Evolutionary conservation across 371 early-diverging fungal species (phyloP), one percentile per base, ranked within the genome.

Genomic region (Mortierella sp.): DNA sequence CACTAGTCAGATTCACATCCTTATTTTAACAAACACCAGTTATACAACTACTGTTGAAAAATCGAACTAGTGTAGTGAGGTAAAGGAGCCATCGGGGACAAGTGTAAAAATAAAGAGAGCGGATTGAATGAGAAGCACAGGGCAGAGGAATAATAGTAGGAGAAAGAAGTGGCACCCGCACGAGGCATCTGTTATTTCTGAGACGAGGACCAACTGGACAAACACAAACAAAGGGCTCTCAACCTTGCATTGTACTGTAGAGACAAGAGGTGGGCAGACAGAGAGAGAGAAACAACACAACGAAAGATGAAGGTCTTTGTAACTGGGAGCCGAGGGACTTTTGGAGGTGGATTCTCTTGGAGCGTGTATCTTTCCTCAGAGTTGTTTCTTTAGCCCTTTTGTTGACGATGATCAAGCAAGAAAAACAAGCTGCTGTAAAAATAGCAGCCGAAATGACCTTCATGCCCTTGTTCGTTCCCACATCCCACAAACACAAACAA

Each of bases 251-350:
- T 31, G 60, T n/a, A n/a, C n/a, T n/a, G n/a, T 28, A 58, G 60
- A 60, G 28, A 58, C 48, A 48, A 14, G 42, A 38, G 42, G 21
- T 13, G 14, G 50, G 14, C 50, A 60, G 14, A 60, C 13, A 28
- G 26, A 10, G 28, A 31, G 31, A 11, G 31, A 45, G 45, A 45
- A 45, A 10, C 4, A 45, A 45, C 45, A n/a, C n/a, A n/a, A n/a
- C 45, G 14, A 48, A 48, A 48, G 24, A 38, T 38, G 42, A 38
- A 38, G 21, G 38, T 38, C 65, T 65, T 38, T 65, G 21, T 16
- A 65, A 65, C 21, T 38, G 65, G 38, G 38, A 65, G 65, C 65
- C 65, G 65, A 65, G 65, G 65, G 38, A 65, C 65, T 65, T 38
- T 26, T 26, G 28, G 60, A 26, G n/a, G 60, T 9, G n/a, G 10